These are phyloP conservation scores for Aspergillus alliaceus DNA, from an alignment of 2,329 filamentous ascomycete genomes.

Conservation along the genomic window DNA sequence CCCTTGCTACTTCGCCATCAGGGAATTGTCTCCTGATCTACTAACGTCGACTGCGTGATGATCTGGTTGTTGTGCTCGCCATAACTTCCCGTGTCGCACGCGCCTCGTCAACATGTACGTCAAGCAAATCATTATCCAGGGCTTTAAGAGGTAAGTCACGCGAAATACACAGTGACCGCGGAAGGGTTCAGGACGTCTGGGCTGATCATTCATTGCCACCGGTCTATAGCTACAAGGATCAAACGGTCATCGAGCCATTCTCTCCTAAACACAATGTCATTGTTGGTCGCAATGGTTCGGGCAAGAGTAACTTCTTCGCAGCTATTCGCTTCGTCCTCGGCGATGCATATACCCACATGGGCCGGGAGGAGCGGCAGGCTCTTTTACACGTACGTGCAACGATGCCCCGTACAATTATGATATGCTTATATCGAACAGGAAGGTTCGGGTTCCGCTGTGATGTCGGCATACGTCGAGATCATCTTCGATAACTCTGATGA, in stretches of 20 bases:
- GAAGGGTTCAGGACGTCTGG: no score
- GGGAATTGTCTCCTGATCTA: slow-evolving; percentile 4
- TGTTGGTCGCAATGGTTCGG: slow-evolving; percentile 97
- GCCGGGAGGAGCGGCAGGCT: slow-evolving; percentile 90
- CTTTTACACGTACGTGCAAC: slow-evolving; percentile 73
- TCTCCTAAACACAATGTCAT: slow-evolving; percentile 97
- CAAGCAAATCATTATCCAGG: slow-evolving; percentile 99
- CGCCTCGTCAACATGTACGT: slow-evolving; percentile 74
- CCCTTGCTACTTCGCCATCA: not conserved
- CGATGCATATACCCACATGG: slow-evolving; percentile 95
- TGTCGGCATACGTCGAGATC: slow-evolving; percentile 99
- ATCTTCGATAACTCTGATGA: slow-evolving; percentile 98
- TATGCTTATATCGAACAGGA: slow-evolving; percentile 55
- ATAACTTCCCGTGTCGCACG: slow-evolving; percentile 29
- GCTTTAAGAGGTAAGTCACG: slow-evolving; percentile 85
- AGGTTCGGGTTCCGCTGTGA: slow-evolving; percentile 94
- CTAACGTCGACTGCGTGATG: slow-evolving; percentile 29
- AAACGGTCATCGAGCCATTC: slow-evolving; percentile 97
- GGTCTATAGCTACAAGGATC: slow-evolving; percentile 86
- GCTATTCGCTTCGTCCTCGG: slow-evolving; percentile 97
- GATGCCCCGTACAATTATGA: not conserved
- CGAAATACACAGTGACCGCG: not conserved
- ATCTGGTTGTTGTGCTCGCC: slow-evolving; percentile 23
- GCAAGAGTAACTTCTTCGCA: slow-evolving; percentile 99
- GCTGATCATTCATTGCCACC: not conserved